Evolutionary conservation across 164 flowering plant genomes (phyloP).

Genomic region (Chloranthus sessilifolius): DNA sequence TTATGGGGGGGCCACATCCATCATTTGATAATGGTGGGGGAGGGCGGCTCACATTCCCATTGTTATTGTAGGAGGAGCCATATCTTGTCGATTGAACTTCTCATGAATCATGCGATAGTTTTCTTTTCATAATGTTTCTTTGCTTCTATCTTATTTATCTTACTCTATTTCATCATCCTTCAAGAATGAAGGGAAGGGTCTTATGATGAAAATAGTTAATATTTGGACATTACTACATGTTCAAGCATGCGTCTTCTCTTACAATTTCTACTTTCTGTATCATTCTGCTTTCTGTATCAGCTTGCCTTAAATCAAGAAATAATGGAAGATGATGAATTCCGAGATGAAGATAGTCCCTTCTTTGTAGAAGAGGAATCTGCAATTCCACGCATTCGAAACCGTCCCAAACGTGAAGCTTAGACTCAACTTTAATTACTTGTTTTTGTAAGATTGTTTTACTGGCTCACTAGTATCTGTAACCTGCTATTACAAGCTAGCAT

Average conservation of each 20-base stretch:
- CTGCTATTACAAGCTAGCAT: neutral
- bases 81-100: neutral
- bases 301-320: conserved; percentile 41
- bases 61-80: neutral
- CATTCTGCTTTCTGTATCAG: conserved; percentile 16
- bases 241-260: neutral
- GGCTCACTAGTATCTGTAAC: neutral
- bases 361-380: conserved; percentile 28
- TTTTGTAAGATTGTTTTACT: neutral
- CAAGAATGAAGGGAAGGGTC: no score
- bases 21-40: no score
- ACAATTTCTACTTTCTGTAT: neutral
- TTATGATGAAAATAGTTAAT: no score
- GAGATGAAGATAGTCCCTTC: conserved; percentile 9
- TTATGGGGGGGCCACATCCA: no score
- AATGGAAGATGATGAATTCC: conserved; percentile 24
- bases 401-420: conserved; percentile 51
- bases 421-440: neutral
- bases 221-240: neutral
- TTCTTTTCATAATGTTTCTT: neutral
- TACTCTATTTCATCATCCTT: no score
- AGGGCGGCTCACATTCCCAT: no score
- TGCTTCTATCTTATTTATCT: neutral
- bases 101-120: neutral
- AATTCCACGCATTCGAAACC: conserved; percentile 35